Evolutionary conservation across 1,284 basidiomycete species (phyloP).

Genomic region (Vanrija sp.): DNA sequence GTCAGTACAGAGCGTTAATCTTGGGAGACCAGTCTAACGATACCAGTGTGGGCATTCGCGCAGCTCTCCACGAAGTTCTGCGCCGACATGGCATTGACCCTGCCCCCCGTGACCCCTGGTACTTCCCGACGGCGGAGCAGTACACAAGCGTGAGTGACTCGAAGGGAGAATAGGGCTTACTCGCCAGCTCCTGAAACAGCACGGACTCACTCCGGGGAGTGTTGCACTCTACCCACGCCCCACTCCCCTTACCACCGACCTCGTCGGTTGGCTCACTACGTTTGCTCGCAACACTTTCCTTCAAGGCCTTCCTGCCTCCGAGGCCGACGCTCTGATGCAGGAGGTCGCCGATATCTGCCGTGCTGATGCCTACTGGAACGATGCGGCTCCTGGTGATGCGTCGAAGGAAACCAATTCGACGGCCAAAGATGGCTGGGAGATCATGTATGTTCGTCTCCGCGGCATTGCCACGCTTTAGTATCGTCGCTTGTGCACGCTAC

Average conservation of each 20-base stretch:
- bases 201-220: slow-evolving; percentile 57
- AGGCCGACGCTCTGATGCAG: slow-evolving; percentile 60
- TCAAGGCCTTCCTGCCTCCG: slow-evolving; percentile 53
- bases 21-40: not conserved
- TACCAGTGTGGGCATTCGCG: slow-evolving; percentile 55
- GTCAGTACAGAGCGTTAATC: slow-evolving; percentile 15
- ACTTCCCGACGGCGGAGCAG: slow-evolving; percentile 66
- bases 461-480: slow-evolving; percentile 47
- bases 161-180: not conserved
- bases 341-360: slow-evolving; percentile 61
- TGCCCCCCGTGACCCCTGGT: slow-evolving; percentile 67
- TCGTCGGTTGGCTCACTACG: slow-evolving; percentile 66
- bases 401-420: not conserved
- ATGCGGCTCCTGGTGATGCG: slow-evolving; percentile 25
- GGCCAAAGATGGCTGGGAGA: slow-evolving; percentile 58
- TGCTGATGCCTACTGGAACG: slow-evolving; percentile 55
- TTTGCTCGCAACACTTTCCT: slow-evolving; percentile 63
- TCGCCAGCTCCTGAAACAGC: slow-evolving; percentile 56
- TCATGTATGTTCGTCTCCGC: slow-evolving; percentile 68
- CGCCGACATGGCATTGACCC: slow-evolving; percentile 60
- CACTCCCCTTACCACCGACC: slow-evolving; percentile 60
- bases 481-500: not conserved
- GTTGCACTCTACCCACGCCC: slow-evolving; percentile 64
- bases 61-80: slow-evolving; percentile 59
- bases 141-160: slow-evolving; percentile 57